A percentile compares a stretch with the other conserved stretches of the same genome.
These are phyloP conservation scores for Sarocladium brachiariae DNA, from an alignment of 2,329 filamentous ascomycete species.

Conservation along the genomic window DNA sequence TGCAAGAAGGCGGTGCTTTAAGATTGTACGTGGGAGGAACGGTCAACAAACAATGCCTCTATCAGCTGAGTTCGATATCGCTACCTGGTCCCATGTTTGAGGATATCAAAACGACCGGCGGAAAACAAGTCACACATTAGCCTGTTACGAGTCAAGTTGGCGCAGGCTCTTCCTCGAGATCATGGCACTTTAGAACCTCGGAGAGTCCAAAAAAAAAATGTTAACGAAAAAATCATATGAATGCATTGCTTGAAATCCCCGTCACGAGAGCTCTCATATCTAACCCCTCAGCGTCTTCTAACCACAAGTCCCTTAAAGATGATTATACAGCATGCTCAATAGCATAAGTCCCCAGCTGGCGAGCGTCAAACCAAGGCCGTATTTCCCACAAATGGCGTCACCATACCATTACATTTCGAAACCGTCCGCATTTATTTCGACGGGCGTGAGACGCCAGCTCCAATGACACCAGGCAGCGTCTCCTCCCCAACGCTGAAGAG, in stretches of 20 bases:
- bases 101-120: no score
- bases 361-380: neutral
- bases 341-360: neutral
- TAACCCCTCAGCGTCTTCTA: conserved; percentile 3
- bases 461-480: conserved; percentile 87
- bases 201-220: neutral
- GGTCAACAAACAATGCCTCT: conserved; percentile 26
- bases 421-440: conserved; percentile 43
- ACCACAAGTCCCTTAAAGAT: conserved; percentile 1
- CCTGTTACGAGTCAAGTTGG: neutral
- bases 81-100: no score
- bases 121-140: no score
- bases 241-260: conserved; percentile 1
- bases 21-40: conserved; percentile 39
- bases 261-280: neutral
- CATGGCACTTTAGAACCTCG: neutral
- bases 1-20: conserved; percentile 37
- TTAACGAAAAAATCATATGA: neutral
- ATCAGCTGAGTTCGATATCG: no score
- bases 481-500: conserved; percentile 79
- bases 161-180: neutral
- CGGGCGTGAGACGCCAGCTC: conserved; percentile 74
- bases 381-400: neutral
- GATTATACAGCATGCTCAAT: conserved; percentile 3
- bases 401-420: no score